Percentiles rank a stretch among this genome's conserved stretches.
Conservation (phyloP, 2,329 filamentous ascomycete genomes). For the Tympanopsis confertula region DNA sequence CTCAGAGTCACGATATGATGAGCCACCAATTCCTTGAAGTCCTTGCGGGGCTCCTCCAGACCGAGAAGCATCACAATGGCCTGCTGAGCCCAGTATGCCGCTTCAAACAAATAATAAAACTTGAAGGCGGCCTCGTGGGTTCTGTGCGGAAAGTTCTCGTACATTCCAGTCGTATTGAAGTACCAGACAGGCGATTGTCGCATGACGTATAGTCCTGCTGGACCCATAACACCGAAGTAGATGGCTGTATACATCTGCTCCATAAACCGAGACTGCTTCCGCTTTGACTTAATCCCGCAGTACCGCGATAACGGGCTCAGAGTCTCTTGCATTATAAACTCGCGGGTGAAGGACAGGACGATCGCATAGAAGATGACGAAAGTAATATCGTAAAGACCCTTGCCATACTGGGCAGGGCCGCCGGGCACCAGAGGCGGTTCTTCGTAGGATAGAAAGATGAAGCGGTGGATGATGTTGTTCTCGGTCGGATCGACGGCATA, state of each 20-base stretch:
- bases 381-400: conserved; percentile 55
- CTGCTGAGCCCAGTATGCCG: conserved; percentile 66
- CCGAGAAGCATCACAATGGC: conserved; percentile 56
- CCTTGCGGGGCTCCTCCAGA: conserved; percentile 62
- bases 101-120: conserved; percentile 65
- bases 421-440: conserved; percentile 26
- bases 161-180: conserved; percentile 63
- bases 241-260: conserved; percentile 66
- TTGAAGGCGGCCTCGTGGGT: conserved; percentile 58
- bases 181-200: conserved; percentile 60
- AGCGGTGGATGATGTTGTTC: conserved; percentile 51
- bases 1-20: conserved; percentile 63
- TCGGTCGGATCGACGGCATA: conserved; percentile 52
- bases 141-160: conserved; percentile 57
- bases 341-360: conserved; percentile 60
- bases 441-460: conserved; percentile 62
- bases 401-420: conserved; percentile 50
- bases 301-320: conserved; percentile 49
- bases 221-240: conserved; percentile 58
- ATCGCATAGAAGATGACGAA: conserved; percentile 65
- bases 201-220: conserved; percentile 62
- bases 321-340: conserved; percentile 64
- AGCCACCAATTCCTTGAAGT: conserved; percentile 62
- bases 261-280: conserved; percentile 62
- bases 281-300: conserved; percentile 45